phyloP scores from a whole-genome alignment of 345 rosid genomes.

The Boechera retrofracta region DNA sequence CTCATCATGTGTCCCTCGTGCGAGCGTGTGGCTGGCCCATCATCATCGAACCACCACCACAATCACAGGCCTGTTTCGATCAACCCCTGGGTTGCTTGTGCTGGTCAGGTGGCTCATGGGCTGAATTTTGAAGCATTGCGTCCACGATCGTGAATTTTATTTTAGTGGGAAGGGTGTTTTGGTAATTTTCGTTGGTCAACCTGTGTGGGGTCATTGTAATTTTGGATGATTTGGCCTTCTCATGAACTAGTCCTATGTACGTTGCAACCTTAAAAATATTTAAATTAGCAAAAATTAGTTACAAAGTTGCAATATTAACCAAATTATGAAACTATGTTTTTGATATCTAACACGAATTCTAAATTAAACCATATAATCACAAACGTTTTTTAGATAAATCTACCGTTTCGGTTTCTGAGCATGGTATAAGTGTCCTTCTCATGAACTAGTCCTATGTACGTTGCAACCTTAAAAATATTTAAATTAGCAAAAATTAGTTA shows the following conservation, averaged over 20 bases:
- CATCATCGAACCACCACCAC: slow-evolving; percentile 38
- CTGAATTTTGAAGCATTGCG: slow-evolving; percentile 45
- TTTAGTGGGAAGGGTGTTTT: background rate
- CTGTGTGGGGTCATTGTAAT: slow-evolving; percentile 40
- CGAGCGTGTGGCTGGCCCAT: slow-evolving; percentile 67
- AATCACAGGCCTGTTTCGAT: slow-evolving; percentile 51
- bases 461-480: slow-evolving; percentile 21
- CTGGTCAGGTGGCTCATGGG: slow-evolving; percentile 44
- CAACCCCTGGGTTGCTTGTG: slow-evolving; percentile 61
- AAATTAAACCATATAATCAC: background rate
- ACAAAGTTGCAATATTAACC: background rate
- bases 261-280: slow-evolving; percentile 20
- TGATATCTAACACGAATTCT: no score
- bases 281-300: slow-evolving; percentile 27
- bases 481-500: slow-evolving; percentile 26
- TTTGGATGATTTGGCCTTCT: slow-evolving; percentile 36
- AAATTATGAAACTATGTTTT: background rate
- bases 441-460: slow-evolving; percentile 13
- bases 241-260: slow-evolving; percentile 14
- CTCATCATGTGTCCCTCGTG: slow-evolving; percentile 99
- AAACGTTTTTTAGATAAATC: background rate
- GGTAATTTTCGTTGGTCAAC: background rate
- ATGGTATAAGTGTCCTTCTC: slow-evolving; percentile 16
- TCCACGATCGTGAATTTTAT: slow-evolving; percentile 38
- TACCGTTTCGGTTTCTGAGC: background rate